A percentile compares a stretch with the other conserved stretches of the same genome.
Evolutionary conservation across 176 grass and related monocot genomes (phyloP).

Genomic region (Lolium rigidum): DNA sequence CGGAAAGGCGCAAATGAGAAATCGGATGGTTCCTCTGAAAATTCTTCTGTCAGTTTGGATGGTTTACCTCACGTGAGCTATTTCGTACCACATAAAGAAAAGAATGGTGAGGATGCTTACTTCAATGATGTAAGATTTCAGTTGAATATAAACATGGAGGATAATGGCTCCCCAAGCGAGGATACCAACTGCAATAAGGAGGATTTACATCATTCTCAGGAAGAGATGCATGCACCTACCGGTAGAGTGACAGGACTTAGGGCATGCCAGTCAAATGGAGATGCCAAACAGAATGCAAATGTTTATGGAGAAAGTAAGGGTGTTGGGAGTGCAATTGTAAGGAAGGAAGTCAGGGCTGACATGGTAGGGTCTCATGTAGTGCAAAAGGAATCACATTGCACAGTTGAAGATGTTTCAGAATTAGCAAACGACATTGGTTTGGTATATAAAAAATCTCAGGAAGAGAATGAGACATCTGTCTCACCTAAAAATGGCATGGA

Average conservation of each 20-base stretch:
- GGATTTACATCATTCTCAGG: constrained; percentile 35
- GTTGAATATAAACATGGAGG: constrained; percentile 39
- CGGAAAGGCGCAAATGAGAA: constrained; percentile 33
- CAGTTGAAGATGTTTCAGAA: too few species aligned
- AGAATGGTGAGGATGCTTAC: constrained; percentile 29
- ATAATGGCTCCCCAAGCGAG: constrained; percentile 27
- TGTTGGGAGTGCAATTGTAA: constrained; percentile 10
- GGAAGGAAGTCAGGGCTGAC: constrained; percentile 15
- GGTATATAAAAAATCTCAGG: neutral
- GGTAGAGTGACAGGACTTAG: constrained; percentile 34
- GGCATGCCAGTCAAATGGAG: constrained; percentile 47
- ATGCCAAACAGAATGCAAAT: constrained; percentile 38
- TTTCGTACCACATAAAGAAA: constrained; percentile 20
- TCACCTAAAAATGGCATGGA: constrained; percentile 42
- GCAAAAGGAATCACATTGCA: too few species aligned
- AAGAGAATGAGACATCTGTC: constrained; percentile 45
- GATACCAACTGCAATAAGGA: constrained; percentile 47
- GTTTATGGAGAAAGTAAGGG: constrained; percentile 39
- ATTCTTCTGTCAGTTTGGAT: constrained; percentile 30
- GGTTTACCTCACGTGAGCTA: constrained; percentile 39
- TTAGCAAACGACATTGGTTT: neutral
- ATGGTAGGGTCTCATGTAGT: constrained; percentile 28
- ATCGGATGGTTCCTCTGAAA: constrained; percentile 48
- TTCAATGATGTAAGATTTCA: constrained; percentile 46
- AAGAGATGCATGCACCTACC: constrained; percentile 35